A percentile compares a stretch with the other conserved stretches of the same genome.
phyloP scores from a whole-genome alignment of 208 protist genomes.

The Crithidia brevicula region DNA sequence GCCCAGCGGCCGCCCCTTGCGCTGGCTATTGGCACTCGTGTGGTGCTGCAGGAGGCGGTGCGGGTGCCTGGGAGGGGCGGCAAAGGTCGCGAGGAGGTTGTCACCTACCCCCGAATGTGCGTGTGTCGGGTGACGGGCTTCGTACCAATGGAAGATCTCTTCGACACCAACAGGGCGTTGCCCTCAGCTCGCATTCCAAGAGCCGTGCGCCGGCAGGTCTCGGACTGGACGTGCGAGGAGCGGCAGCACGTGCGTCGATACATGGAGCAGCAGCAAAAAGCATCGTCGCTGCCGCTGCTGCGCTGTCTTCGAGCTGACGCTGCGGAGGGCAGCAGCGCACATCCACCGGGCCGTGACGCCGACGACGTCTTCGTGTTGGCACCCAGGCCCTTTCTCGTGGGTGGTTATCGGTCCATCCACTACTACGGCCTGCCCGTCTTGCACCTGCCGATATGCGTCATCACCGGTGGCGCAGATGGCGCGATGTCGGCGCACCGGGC shows the following conservation, averaged over 20 bases:
- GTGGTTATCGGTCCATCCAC: conserved; percentile 62
- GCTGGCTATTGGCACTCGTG: conserved; percentile 38
- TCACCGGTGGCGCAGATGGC: conserved; percentile 9
- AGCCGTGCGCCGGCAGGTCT: conserved; percentile 8
- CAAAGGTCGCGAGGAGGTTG: not conserved
- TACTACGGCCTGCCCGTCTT: conserved; percentile 63
- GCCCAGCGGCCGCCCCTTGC: conserved; percentile 37
- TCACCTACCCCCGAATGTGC: conserved; percentile 1
- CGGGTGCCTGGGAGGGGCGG: not conserved
- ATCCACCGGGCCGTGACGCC: not conserved
- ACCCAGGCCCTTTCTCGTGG: conserved; percentile 37
- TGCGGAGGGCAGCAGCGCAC: no score
- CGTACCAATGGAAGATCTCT: not conserved
- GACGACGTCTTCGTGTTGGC: conserved; percentile 29
- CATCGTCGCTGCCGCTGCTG: conserved; percentile 41
- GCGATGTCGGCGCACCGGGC: not conserved
- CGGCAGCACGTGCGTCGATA: conserved; percentile 10
- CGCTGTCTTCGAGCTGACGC: conserved; percentile 7
- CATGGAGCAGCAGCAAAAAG: conserved; percentile 30
- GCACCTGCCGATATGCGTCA: conserved; percentile 48
- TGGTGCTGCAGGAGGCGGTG: conserved; percentile 32
- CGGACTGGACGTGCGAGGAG: not conserved
- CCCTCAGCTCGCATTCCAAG: not conserved
- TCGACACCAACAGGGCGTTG: not conserved
- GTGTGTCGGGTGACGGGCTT: conserved; percentile 40